phyloP scores from a whole-genome alignment of 2,329 filamentous ascomycete species.

The Fusarium sp. region DNA sequence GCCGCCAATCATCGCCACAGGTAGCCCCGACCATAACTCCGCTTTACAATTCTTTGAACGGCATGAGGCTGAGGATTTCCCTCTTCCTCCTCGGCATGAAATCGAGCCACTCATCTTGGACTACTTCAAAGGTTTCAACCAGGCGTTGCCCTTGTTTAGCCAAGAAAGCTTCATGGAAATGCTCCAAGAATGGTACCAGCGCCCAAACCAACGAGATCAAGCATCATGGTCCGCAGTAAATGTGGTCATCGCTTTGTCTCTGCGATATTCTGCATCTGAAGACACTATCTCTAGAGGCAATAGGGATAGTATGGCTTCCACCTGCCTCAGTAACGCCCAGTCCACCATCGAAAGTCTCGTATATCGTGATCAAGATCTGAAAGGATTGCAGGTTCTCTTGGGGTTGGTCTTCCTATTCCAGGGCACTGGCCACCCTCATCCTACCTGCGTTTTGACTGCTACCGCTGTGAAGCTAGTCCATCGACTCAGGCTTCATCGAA shows the following conservation, averaged over 20 bases:
- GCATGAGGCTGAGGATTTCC: not conserved
- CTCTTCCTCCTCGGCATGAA: not conserved
- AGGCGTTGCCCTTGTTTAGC: not conserved
- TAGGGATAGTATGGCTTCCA: not conserved
- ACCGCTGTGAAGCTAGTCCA: conserved; percentile 22
- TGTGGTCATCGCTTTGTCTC: conserved; percentile 18
- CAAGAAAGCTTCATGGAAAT: not conserved
- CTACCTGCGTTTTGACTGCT: not conserved
- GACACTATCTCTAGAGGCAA: not conserved
- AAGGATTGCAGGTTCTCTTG: conserved; percentile 14
- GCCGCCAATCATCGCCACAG: not conserved
- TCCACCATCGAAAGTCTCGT: conserved; percentile 12
- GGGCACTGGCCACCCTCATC: not conserved
- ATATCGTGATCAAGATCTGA: not conserved
- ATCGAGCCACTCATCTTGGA: not conserved
- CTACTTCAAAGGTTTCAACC: conserved; percentile 7
- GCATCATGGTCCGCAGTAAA: not conserved
- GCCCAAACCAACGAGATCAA: not conserved
- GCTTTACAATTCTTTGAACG: not conserved
- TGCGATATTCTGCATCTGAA: not conserved
- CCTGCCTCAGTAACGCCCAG: not conserved
- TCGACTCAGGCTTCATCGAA: not conserved
- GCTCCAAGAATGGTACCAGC: not conserved
- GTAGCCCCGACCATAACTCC: not conserved
- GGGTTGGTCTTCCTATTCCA: not conserved